These are phyloP conservation scores for Stachybotrys chlorohalonatus DNA, from an alignment of 2,329 filamentous ascomycete genomes.

Conservation along the genomic window DNA sequence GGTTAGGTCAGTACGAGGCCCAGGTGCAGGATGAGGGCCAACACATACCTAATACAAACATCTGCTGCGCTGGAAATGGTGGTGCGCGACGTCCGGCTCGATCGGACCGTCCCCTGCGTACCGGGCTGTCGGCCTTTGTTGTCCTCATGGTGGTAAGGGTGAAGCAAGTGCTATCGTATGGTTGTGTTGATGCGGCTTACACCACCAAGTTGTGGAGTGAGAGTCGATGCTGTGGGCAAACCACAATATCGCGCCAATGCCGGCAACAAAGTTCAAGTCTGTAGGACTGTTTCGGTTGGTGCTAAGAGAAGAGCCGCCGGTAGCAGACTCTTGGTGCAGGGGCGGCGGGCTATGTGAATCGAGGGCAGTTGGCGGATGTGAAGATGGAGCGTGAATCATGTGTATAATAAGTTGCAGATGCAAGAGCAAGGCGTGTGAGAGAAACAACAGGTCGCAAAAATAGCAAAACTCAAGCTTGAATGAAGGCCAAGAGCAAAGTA, in stretches of 20 bases:
- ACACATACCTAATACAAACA: constrained; percentile 43
- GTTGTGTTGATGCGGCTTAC: background rate
- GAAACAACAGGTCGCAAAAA: background rate
- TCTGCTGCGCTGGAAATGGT: constrained; percentile 33
- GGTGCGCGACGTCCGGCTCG: constrained; percentile 14
- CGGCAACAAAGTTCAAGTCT: too few species aligned
- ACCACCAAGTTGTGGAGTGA: background rate
- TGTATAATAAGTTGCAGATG: too few species aligned
- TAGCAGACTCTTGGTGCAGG: too few species aligned
- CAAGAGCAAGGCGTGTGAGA: too few species aligned
- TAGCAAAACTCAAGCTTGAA: background rate
- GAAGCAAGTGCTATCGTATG: background rate
- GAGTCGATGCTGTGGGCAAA: background rate
- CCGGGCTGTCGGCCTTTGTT: constrained; percentile 12
- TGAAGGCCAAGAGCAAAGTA: background rate
- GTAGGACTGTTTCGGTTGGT: too few species aligned
- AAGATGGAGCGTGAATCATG: too few species aligned
- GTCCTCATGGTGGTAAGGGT: constrained; percentile 15
- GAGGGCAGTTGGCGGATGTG: too few species aligned
- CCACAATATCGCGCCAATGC: background rate
- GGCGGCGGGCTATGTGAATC: too few species aligned
- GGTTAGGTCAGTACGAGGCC: constrained; percentile 5
- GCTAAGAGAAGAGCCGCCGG: too few species aligned
- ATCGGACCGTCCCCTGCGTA: constrained; percentile 11
- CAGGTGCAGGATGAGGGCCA: background rate